Base-by-base conservation (phyloP, 1,139 yeast species). In the Scheffersomyces lignicola region DNA sequence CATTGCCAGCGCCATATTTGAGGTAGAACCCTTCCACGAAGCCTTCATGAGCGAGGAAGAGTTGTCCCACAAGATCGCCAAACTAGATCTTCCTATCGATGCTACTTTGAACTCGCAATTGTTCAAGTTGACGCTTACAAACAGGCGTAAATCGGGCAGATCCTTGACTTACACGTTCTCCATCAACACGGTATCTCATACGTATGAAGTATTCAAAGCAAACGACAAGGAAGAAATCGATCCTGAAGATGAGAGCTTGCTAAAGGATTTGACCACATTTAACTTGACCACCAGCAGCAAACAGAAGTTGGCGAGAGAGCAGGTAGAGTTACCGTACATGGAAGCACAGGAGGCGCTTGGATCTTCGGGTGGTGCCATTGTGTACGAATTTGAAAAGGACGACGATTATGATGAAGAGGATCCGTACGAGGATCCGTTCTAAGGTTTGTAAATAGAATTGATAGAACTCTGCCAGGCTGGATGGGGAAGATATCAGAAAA, bases 401-500 rank as follows among this genome's bases (percentile, higher is more conserved):
- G 83, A 90, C 56, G 97, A 90, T 55, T 90, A 89, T 48, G 97
- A 92, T 54, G 97, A 92, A 58, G 97, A 92, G 47, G 98, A 92
- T 58, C 97, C 97, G 0, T 90, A 83, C 50, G 98, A 92, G 54
- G 97, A 92, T 53, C 97, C 97, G 4, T 90, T 89, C 51, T 89
- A 39, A 33, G n/a, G n/a, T n/a, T n/a, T n/a, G n/a, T n/a, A n/a
- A n/a, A n/a, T n/a, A n/a, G n/a, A n/a, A n/a, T n/a, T n/a, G n/a
- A n/a, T n/a, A n/a, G n/a, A n/a, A n/a, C n/a, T n/a, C n/a, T n/a
- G n/a, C n/a, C n/a, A n/a, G n/a, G n/a, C n/a, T n/a, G n/a, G n/a
- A n/a, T n/a, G n/a, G n/a, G n/a, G n/a, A n/a, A n/a, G n/a, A n/a
- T n/a, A n/a, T n/a, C n/a, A n/a, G n/a, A n/a, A n/a, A n/a, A n/a